Base-by-base conservation (phyloP, 2,329 filamentous ascomycete species). In the Beauveria pseudobassiana region DNA sequence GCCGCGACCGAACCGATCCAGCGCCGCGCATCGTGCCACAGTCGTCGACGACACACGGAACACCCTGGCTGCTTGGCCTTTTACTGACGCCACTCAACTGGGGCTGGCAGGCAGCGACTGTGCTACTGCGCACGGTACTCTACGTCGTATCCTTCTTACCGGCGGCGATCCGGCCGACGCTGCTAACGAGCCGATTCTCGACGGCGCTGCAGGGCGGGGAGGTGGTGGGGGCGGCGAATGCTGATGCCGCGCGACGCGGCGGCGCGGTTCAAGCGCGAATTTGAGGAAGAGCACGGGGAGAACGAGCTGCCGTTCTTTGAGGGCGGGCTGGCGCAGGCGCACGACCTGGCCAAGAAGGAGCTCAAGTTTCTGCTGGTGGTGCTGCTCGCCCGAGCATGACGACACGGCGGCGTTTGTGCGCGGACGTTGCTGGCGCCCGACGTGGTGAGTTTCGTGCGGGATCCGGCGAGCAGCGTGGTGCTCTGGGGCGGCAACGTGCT, bases 401-500 rank as follows among this genome's bases (percentile, higher is more conserved):
- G 92, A 98, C 68, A 98, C 90, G 1, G 82, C 86, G 24, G 80
- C 83, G 0, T 99, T 96, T 76, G 85, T 93, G 63, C 85, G 85
- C 46, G 88, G 28, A 97, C 92, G 0, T 81, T 99, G 0, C 82
- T 97, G 8, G 82, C 88, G 1, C 83, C 85, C 1, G 87, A 93
- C 49, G 87, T 97, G 3, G 80, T 87, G 12, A 77, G 81, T 6
- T 96, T 91, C 69, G 74, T 98, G 67, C 87, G 86, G 65, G 84
- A 93, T 63, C 84, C 89, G 1, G 75, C 80, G 40, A 92, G 92
- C 73, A 89, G 93, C 70, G 84, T 97, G 34, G 79, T 98, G 42
- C 75, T 99, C 3, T 99, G 95, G 95, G 91, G 89, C 46, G 95
- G 95, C 52, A 96, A 92, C 67, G 89, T 98, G 0, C 85, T 92